These are phyloP conservation scores for Haberlea rhodopensis DNA, from an alignment of 257 asterid species.

Conservation along the genomic window DNA sequence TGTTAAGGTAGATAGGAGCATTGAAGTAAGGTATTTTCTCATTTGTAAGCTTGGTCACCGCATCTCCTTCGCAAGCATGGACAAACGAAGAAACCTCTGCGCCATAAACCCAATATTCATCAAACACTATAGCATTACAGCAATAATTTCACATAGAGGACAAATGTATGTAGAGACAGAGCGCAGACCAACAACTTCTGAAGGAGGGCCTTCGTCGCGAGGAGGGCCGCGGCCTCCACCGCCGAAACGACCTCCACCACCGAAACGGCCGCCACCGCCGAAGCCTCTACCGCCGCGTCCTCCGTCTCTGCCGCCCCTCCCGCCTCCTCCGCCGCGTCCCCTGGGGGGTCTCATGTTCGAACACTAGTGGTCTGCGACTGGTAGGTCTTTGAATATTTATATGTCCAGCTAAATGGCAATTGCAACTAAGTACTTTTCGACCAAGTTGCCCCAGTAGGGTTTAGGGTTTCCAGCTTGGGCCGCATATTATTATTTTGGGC, in stretches of 20 bases:
- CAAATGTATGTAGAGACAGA: background rate
- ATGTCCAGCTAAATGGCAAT: background rate
- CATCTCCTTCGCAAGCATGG: conserved; percentile 94
- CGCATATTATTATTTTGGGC: background rate
- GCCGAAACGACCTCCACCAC: conserved; percentile 48
- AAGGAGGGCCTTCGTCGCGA: conserved; percentile 79
- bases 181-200: conserved; percentile 61
- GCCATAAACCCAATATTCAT: background rate
- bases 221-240: conserved; percentile 45
- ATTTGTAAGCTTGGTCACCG: conserved; percentile 76
- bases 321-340: conserved; percentile 82
- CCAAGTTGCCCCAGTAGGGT: conserved; percentile 6
- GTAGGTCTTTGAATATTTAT: background rate
- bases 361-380: background rate
- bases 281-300: conserved; percentile 56
- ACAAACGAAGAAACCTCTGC: conserved; percentile 83
- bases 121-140: background rate
- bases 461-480: conserved; percentile 34
- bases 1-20: conserved; percentile 89
- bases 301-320: conserved; percentile 34
- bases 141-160: background rate
- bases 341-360: conserved; percentile 87
- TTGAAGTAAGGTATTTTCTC: conserved; percentile 93
- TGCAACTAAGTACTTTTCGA: background rate
- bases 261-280: conserved; percentile 37